Conservation (phyloP, 768 basidiomycete genomes). For the Trametes cubensis region DNA sequence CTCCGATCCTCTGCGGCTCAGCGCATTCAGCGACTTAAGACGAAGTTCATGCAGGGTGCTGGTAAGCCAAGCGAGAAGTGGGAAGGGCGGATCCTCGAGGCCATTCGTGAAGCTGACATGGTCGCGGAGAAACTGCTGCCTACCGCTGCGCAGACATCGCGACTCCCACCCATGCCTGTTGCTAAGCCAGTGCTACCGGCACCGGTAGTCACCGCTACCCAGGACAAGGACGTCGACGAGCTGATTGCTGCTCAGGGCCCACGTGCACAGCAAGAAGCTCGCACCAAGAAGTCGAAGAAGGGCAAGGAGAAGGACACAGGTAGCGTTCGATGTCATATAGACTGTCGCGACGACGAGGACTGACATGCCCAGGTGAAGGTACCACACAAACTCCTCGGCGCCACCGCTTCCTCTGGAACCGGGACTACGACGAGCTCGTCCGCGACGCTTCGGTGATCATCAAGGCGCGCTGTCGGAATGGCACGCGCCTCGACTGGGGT, state of each 20-base stretch:
- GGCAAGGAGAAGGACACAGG: constrained; percentile 39
- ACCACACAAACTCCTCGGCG: constrained; percentile 42
- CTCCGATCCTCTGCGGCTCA: constrained; percentile 50
- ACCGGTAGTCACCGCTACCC: constrained; percentile 42
- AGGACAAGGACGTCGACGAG: constrained; percentile 53
- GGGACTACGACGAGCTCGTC: constrained; percentile 86
- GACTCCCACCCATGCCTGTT: constrained; percentile 14
- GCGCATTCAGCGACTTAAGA: constrained; percentile 57
- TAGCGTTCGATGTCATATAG: constrained; percentile 27
- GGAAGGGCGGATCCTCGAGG: constrained; percentile 61
- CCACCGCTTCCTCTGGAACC: constrained; percentile 79
- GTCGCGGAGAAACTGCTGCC: constrained; percentile 49
- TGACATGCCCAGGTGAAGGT: constrained; percentile 6
- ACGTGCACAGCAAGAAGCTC: constrained; percentile 35
- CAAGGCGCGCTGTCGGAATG: constrained; percentile 69
- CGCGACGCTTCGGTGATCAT: constrained; percentile 85
- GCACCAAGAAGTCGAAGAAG: constrained; percentile 35
- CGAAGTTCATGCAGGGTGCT: constrained; percentile 60
- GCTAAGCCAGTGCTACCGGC: constrained; percentile 37
- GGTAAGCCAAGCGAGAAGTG: constrained; percentile 55
- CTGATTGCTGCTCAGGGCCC: constrained; percentile 58
- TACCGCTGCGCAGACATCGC: constrained; percentile 33
- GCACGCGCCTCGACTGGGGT: constrained; percentile 65
- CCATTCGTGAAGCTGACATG: constrained; percentile 57
- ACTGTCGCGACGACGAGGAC: background rate